Base-by-base conservation (phyloP, 208 protist species). In the Balamuthia mandrillaris region DNA sequence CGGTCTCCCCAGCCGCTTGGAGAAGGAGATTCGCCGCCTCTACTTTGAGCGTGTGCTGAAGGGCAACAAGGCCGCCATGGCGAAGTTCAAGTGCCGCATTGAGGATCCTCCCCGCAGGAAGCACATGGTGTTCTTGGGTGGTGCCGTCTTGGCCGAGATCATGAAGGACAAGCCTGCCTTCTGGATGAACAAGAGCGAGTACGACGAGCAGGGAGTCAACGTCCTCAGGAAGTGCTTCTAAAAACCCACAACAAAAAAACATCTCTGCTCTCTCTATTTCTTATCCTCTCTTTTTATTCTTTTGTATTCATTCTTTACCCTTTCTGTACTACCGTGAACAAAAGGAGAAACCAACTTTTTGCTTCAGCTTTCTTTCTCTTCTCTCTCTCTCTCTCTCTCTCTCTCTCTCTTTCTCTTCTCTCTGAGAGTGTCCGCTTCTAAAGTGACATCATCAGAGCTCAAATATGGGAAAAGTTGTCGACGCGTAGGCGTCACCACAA, bases 101-200 rank as follows among this genome's bases (percentile, higher is more conserved):
- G 95, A 99, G 87, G 97, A 98, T 79, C 96, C 97, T 12, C 98
- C 97, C 21, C 93, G 97, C 72, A 92, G 98, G 49, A 98, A 98
- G 91, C 92, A 98, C 91, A 97, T 98, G 96, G 97, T 98, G 2
- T 99, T 97, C 89, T 86, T 98, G 14, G 98, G 98, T 58, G 98
- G 95, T 70, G 94, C 97, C 16, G 93, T 98, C 12, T 88, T 99
- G 5, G 98, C 97, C 12, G 95, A 97, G 45, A 92, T 99, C 39
- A 97, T 97, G 78, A 96, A 96, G 84, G 92, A 94, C 47, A 89
- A 95, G 61, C 49, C 81, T 16, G 84, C 91, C 35, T 95, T 95
- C 86, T 97, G 95, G 95, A 94, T 96, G 37, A 89, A 81, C 51
- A 94, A 94, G 66, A 2, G 47, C 35, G 95, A 96, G 58, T 97